Conservation (phyloP, 768 basidiomycete genomes). For the Hypsizygus marmoreus region DNA sequence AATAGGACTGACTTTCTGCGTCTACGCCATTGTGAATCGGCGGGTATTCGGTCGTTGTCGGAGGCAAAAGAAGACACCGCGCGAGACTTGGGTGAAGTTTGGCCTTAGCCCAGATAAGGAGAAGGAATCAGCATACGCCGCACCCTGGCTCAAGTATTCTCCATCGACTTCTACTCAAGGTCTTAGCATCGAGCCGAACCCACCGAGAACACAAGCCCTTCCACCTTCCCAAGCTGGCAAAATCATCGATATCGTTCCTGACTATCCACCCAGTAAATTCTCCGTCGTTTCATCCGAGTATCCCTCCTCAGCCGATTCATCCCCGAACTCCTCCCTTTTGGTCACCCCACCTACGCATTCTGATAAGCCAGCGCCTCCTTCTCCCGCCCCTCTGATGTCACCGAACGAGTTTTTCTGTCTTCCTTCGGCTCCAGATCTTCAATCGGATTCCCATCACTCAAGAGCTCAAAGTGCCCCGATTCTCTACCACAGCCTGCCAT, state of each 20-base stretch:
- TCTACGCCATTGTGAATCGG: conserved; percentile 12
- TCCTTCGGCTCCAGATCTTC: conserved; percentile 11
- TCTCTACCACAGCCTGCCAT: conserved; percentile 11
- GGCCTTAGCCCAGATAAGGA: conserved; percentile 12
- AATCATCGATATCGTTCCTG: conserved; percentile 27
- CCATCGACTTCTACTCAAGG: conserved; percentile 9
- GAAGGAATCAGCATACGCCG: conserved; percentile 1
- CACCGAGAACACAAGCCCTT: not conserved
- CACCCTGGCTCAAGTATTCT: conserved; percentile 5
- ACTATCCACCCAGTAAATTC: conserved; percentile 32
- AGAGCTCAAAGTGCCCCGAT: conserved; percentile 20
- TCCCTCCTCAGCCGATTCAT: conserved; percentile 18
- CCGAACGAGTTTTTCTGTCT: conserved; percentile 20
- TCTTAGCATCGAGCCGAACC: conserved; percentile 1
- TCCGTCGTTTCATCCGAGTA: conserved; percentile 34
- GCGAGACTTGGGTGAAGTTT: conserved; percentile 11
- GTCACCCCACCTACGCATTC: not conserved
- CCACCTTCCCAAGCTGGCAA: not conserved
- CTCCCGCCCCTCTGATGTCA: conserved; percentile 9
- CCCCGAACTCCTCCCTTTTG: conserved; percentile 5
- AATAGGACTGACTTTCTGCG: conserved; percentile 14
- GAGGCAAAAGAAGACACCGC: conserved; percentile 5
- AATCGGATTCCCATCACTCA: conserved; percentile 16
- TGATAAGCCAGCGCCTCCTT: not conserved
- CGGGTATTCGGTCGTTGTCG: conserved; percentile 9